A percentile compares a stretch with the other conserved stretches of the same genome.
Conservation (phyloP, 2,329 filamentous ascomycete genomes). For the Pestalotiopsis sp. region DNA sequence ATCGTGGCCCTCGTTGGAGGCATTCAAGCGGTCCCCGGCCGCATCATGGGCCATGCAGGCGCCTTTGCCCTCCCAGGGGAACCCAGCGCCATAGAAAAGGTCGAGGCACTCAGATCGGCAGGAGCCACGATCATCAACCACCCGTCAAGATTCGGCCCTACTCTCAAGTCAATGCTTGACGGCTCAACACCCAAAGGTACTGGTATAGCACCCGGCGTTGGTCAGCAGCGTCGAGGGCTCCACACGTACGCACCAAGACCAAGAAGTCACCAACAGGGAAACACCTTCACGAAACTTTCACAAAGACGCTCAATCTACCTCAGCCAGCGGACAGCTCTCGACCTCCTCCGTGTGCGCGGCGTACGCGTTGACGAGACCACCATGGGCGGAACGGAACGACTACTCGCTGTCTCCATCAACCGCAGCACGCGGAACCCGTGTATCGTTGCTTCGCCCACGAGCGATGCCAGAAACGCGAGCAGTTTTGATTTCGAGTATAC, state of each 20-base stretch:
- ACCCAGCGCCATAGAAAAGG: slow-evolving; percentile 66
- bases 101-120: slow-evolving; percentile 64
- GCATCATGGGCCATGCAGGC: slow-evolving; percentile 80
- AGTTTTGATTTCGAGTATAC: slow-evolving; percentile 67
- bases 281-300: slow-evolving; percentile 5
- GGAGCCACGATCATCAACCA: slow-evolving; percentile 75
- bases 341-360: slow-evolving; percentile 56
- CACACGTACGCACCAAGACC: slow-evolving; percentile 48
- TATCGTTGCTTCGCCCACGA: slow-evolving; percentile 61
- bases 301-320: slow-evolving; percentile 60
- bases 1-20: slow-evolving; percentile 75
- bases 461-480: slow-evolving; percentile 44
- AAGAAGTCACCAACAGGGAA: slow-evolving; percentile 16
- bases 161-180: slow-evolving; percentile 64
- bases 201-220: slow-evolving; percentile 14
- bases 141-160: slow-evolving; percentile 73
- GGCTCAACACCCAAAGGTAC: slow-evolving; percentile 25
- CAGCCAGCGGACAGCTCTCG: slow-evolving; percentile 53
- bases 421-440: slow-evolving; percentile 64
- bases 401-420: slow-evolving; percentile 68
- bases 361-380: slow-evolving; percentile 44
- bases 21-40: slow-evolving; percentile 61
- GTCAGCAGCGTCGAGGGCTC: slow-evolving; percentile 46
- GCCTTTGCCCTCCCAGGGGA: slow-evolving; percentile 72
- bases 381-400: slow-evolving; percentile 42